phyloP scores from a whole-genome alignment of 768 basidiomycete genomes.

The Collybiopsis luxurians region DNA sequence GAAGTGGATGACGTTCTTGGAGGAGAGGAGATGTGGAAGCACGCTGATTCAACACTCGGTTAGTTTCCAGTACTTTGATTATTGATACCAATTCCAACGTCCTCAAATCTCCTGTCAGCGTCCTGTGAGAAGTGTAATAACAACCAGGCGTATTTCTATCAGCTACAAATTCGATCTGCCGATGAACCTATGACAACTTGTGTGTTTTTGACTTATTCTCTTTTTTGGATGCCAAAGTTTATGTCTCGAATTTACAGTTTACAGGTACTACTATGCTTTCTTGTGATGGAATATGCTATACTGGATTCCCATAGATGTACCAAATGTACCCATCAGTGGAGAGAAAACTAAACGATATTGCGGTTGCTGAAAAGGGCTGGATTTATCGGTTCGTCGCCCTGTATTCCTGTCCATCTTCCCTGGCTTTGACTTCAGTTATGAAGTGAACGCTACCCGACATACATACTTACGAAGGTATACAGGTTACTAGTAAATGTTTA shows the following conservation, averaged over 20 bases:
- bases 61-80: background rate
- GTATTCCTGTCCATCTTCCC: too few species aligned
- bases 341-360: slow-evolving; percentile 2
- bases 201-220: slow-evolving; percentile 25
- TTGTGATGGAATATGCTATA: too few species aligned
- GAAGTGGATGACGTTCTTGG: slow-evolving; percentile 95
- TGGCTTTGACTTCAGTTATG: too few species aligned
- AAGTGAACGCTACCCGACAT: too few species aligned
- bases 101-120: slow-evolving; percentile 36
- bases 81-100: background rate
- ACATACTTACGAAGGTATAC: too few species aligned
- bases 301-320: background rate
- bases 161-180: slow-evolving; percentile 92
- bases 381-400: too few species aligned
- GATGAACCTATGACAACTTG: slow-evolving; percentile 88
- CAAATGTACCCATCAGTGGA: slow-evolving; percentile 2
- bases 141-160: slow-evolving; percentile 87
- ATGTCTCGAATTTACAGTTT: background rate
- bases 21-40: slow-evolving; percentile 90
- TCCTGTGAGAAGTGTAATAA: slow-evolving; percentile 80
- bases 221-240: background rate
- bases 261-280: slow-evolving; percentile 4
- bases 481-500: too few species aligned
- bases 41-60: slow-evolving; percentile 73
- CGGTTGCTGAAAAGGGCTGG: too few species aligned